Percentiles rank a stretch among this genome's conserved stretches.
phyloP scores from a whole-genome alignment of 768 basidiomycete genomes.

The Hypsizygus marmoreus region DNA sequence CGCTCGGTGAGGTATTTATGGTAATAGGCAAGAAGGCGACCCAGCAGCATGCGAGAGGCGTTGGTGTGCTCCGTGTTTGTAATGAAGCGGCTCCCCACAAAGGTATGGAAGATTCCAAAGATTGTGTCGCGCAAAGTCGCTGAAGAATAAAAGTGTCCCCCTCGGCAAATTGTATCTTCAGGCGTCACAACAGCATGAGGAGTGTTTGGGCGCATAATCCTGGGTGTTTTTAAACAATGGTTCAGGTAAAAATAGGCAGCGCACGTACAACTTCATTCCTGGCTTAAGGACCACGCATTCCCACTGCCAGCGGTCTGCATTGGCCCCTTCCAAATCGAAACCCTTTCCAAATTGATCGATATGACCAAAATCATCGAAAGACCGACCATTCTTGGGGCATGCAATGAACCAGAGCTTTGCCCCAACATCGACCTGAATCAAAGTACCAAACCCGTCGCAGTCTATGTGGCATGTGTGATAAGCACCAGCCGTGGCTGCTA shows the following conservation, averaged over 20 bases:
- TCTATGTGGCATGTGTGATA: no score
- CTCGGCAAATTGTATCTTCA: slow-evolving; percentile 8
- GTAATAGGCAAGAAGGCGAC: background rate
- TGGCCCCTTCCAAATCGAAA: background rate
- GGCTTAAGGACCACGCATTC: background rate
- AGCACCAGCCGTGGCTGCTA: no score
- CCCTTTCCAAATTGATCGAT: background rate
- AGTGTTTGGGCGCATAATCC: slow-evolving; percentile 13
- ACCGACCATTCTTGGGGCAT: background rate
- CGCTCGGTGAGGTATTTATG: background rate
- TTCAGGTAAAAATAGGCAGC: background rate
- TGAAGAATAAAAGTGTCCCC: slow-evolving; percentile 13
- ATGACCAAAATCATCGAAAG: background rate
- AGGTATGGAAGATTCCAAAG: background rate
- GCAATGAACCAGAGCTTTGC: slow-evolving; percentile 4
- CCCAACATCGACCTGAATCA: no score
- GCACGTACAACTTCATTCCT: background rate
- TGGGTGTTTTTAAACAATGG: background rate
- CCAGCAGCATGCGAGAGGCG: background rate
- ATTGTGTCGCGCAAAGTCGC: slow-evolving; percentile 8
- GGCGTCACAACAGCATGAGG: slow-evolving; percentile 14
- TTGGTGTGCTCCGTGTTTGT: background rate
- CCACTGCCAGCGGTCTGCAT: background rate
- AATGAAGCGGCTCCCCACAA: background rate
- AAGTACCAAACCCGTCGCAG: no score